These are phyloP conservation scores for Eucalyptus marginata DNA, from an alignment of 345 rosid species.

Conservation along the genomic window DNA sequence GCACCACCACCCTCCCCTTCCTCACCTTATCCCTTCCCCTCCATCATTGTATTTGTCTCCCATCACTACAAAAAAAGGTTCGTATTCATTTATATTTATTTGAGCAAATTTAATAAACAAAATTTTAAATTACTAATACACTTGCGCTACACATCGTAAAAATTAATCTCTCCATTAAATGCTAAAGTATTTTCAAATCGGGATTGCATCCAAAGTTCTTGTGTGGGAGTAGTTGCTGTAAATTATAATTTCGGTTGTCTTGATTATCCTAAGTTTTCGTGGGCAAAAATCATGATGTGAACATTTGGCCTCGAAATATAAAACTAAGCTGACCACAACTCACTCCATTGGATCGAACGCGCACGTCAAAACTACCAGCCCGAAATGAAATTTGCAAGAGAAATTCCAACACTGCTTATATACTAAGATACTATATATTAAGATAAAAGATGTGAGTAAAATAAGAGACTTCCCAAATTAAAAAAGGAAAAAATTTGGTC, in stretches of 20 bases:
- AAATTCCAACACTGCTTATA: too few relatives aligned
- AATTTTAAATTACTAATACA: too few relatives aligned
- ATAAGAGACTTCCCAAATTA: too few relatives aligned
- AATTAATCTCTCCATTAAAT: neutral
- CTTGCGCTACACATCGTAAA: neutral
- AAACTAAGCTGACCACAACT: too few relatives aligned
- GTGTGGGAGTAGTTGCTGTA: neutral
- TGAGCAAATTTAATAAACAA: too few relatives aligned
- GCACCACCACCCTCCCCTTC: neutral
- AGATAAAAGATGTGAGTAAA: too few relatives aligned
- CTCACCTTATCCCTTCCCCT: neutral
- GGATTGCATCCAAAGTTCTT: neutral
- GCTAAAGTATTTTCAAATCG: too few relatives aligned
- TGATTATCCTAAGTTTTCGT: too few relatives aligned
- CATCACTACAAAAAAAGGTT: neutral
- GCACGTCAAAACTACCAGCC: too few relatives aligned
- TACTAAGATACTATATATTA: too few relatives aligned
- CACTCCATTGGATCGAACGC: accelerated
- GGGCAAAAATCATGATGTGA: neutral
- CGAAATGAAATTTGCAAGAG: neutral
- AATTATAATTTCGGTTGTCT: accelerated
- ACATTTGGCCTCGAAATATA: accelerated
- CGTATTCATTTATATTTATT: too few relatives aligned
- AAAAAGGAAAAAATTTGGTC: too few relatives aligned
- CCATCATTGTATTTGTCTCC: neutral